Percentiles rank a stretch among this genome's conserved stretches.
Evolutionary conservation across 1,284 basidiomycete species (phyloP).

Genomic region (Somion occarium): DNA sequence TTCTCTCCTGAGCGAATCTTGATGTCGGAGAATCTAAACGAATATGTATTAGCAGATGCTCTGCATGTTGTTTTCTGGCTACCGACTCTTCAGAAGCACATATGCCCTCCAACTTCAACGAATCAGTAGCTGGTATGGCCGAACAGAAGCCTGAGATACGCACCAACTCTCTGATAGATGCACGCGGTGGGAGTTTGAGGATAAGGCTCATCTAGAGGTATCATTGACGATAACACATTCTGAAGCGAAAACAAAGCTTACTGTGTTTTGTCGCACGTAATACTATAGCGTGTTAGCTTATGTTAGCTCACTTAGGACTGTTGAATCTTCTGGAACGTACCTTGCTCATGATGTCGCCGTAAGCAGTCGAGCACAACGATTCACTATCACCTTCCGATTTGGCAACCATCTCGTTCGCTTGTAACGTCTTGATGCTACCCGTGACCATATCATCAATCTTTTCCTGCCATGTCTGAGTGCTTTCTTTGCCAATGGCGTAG

Average conservation of each 20-base stretch:
- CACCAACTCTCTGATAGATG: constrained; percentile 62
- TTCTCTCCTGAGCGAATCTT: constrained; percentile 71
- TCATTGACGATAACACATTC: background rate
- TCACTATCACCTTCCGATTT: constrained; percentile 30
- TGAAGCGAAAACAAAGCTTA: constrained; percentile 24
- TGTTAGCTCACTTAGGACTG: constrained; percentile 2
- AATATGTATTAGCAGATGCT: constrained; percentile 5
- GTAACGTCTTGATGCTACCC: constrained; percentile 57
- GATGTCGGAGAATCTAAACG: constrained; percentile 53
- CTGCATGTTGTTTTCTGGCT: background rate
- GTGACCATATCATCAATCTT: constrained; percentile 68
- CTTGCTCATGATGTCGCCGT: constrained; percentile 83
- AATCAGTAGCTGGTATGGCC: no score
- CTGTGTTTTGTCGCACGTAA: constrained; percentile 68
- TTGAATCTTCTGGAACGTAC: constrained; percentile 33
- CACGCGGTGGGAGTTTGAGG: constrained; percentile 49
- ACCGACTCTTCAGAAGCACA: constrained; percentile 66
- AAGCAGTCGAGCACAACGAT: constrained; percentile 58
- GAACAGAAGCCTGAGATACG: no score
- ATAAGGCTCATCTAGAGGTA: constrained; percentile 60
- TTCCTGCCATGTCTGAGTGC: constrained; percentile 63
- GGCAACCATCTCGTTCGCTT: constrained; percentile 56
- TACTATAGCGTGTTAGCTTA: constrained; percentile 39
- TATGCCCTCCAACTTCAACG: no score
- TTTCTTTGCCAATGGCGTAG: constrained; percentile 62